Evolutionary conservation across 2,329 filamentous ascomycete genomes (phyloP), one percentile per base, ranked within the genome.

Genomic region (Colletotrichum costaricense): DNA sequence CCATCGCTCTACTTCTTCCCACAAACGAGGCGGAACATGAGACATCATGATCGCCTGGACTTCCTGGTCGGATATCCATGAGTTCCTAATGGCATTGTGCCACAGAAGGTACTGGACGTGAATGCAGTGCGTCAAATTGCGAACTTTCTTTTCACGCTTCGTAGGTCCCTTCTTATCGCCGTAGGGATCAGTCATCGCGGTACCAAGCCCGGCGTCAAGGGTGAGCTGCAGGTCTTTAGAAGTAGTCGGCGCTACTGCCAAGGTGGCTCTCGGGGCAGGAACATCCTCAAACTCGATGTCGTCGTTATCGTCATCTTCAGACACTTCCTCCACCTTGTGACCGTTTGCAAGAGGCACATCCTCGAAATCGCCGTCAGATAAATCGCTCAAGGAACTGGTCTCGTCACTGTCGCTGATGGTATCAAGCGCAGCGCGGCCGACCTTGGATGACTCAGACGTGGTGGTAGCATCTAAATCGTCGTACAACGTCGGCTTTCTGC

Each of bases 91-190:
- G 0, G 94, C 90, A 79, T 98, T 98, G 80, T 98, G 95, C 88
- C 93, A 98, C 73, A 99, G 88, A 19, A 99, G 85, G 65, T 92
- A 90, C 80, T 97, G 92, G 2, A 98, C 95, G 82, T 99, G 97
- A 76, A 98, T 88, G 77, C 94, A 94, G 82, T 99, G 97, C 0
- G 95, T 95, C 4, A 92, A 88, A 42, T 92, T 89, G 30, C 97
- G 90, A 69, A 96, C 93, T 73, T 91, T 89, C 64, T 94, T 91
- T 79, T 98, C 95, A 33, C 93, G 90, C 82, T 98, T 98, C 3
- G 94, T 93, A 0, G 94, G 93, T 0, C 95, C 95, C 80, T 96
- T 98, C 82, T 94, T 98, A 22, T 86, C 86, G 26, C 90, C 90
- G 57, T 90, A 86, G 0, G 89, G 85, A 75, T 92, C 92, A 11